Conservation (phyloP, 164 flowering plant species). For the Pachysandra terminalis region DNA sequence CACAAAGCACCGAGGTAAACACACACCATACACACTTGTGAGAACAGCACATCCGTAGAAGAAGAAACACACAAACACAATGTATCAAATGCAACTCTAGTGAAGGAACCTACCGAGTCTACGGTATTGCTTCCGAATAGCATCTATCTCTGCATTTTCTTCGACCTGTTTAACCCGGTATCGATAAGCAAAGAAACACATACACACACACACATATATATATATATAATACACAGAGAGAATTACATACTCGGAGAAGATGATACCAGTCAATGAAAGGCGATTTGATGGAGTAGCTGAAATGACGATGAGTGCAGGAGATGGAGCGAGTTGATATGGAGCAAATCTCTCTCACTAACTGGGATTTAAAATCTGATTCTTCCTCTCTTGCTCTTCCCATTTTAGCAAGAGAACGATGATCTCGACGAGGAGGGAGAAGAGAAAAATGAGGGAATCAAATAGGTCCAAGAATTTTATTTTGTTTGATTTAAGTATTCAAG, state of each 20-base stretch:
- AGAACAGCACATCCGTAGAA: too few relatives aligned
- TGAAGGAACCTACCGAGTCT: slow-evolving; percentile 48
- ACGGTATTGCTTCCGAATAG: slow-evolving; percentile 56
- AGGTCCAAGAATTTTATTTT: neutral
- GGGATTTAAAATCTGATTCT: slow-evolving; percentile 39
- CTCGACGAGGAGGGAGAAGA: neutral
- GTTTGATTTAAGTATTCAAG: neutral
- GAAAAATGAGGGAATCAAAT: neutral
- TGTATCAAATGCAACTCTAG: neutral
- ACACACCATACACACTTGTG: too few relatives aligned
- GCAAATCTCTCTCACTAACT: slow-evolving; percentile 57
- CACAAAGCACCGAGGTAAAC: too few relatives aligned
- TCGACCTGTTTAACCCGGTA: slow-evolving; percentile 41
- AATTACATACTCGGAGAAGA: slow-evolving; percentile 58
- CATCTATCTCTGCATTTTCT: slow-evolving; percentile 51
- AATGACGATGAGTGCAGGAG: slow-evolving; percentile 18
- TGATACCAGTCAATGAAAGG: slow-evolving; percentile 80
- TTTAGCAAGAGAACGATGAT: neutral
- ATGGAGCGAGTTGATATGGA: slow-evolving; percentile 30
- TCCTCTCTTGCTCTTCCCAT: slow-evolving; percentile 31
- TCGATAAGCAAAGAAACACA: neutral
- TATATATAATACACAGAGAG: neutral
- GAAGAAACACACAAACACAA: too few relatives aligned
- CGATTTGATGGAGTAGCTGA: slow-evolving; percentile 4
- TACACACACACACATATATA: neutral